Evolutionary conservation across 805 yeast genomes (phyloP), one percentile per base, ranked within the genome.

Genomic region (Ogataea populi-albae): DNA sequence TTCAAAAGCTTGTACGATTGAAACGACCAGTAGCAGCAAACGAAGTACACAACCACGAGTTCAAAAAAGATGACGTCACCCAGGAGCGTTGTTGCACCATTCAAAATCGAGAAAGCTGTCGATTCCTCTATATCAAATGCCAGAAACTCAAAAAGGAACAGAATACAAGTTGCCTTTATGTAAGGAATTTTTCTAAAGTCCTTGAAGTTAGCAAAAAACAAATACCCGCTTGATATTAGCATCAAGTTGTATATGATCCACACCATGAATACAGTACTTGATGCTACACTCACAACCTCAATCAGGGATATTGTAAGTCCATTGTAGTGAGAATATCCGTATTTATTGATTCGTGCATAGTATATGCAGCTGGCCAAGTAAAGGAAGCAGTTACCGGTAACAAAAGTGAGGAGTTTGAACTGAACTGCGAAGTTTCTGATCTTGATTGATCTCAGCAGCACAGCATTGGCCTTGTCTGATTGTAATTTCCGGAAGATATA

Each of bases 231-330:
- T 11, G 57, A 43, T 18, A 62, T 37, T 26, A 62, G 26, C 45
- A 62, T 38, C 9, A 58, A 32, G 35, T 58, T 57, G 41, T 62
- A 61, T 14, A 58, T 35, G 7, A 57, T 27, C 66, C 66, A 62
- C 10, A 49, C 47, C 6, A 55, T 43, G 16, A 58, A 44, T 5
- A 51, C 7, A 0, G 66, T 51, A 25, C 51, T 49, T 11, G 43
- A 36, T 0, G 46, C 15, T 19, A 61, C 37, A 12, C 47, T 41
- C 7, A 46, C 10, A 19, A 59, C 47, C 35, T 50, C 46, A 9
- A 50, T 35, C 2, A 54, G 11, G 2, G 56, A 49, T 24, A 50
- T 34, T 3, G 34, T 10, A 15, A 57, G 22, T n/a, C 42, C 39
- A 16, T 46, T 37, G 11, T 40, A 34, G 10, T 48, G 43, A 7